phyloP scores from a whole-genome alignment of 78 protist species.

The Carpediemonas membranifera region DNA sequence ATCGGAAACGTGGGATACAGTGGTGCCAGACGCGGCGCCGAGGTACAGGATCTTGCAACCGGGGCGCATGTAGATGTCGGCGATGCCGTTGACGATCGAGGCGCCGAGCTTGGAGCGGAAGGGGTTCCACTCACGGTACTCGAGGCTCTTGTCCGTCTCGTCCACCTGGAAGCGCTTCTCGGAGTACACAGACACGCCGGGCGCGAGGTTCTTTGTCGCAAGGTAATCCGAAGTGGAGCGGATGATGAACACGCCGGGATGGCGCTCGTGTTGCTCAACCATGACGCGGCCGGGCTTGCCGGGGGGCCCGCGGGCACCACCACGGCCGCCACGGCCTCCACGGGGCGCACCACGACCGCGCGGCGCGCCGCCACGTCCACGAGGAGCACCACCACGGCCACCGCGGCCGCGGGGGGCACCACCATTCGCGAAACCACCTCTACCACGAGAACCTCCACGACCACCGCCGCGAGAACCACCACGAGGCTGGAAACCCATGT shows the following conservation, averaged over 20 bases:
- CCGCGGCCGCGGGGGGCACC: too few species aligned
- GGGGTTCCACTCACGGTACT: constrained; percentile 99
- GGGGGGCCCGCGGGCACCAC: constrained; percentile 40
- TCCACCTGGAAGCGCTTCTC: constrained; percentile 88
- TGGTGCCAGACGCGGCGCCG: constrained; percentile 99
- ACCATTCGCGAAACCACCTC: constrained; percentile 35
- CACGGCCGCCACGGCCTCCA: constrained; percentile 51
- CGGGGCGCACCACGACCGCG: constrained; percentile 40
- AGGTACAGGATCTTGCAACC: constrained; percentile 95
- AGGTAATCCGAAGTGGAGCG: constrained; percentile 72
- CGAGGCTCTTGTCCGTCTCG: constrained; percentile 64
- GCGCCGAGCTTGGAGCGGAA: constrained; percentile 98
- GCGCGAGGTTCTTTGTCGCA: constrained; percentile 73
- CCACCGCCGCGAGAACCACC: constrained; percentile 38
- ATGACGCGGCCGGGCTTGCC: constrained; percentile 42
- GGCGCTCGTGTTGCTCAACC: constrained; percentile 83
- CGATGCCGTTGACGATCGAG: constrained; percentile 91
- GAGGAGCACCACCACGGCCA: constrained; percentile 26
- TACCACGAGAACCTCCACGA: constrained; percentile 36
- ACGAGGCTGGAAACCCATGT: too few species aligned
- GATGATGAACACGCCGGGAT: constrained; percentile 78
- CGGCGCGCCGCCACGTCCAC: constrained; percentile 46
- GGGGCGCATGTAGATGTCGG: constrained; percentile 73
- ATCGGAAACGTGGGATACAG: constrained; percentile 97
- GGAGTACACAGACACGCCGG: constrained; percentile 95